Evolutionary conservation across 345 rosid species (phyloP), one percentile per base, ranked within the genome.

Genomic region (Bruguiera gymnorhiza): DNA sequence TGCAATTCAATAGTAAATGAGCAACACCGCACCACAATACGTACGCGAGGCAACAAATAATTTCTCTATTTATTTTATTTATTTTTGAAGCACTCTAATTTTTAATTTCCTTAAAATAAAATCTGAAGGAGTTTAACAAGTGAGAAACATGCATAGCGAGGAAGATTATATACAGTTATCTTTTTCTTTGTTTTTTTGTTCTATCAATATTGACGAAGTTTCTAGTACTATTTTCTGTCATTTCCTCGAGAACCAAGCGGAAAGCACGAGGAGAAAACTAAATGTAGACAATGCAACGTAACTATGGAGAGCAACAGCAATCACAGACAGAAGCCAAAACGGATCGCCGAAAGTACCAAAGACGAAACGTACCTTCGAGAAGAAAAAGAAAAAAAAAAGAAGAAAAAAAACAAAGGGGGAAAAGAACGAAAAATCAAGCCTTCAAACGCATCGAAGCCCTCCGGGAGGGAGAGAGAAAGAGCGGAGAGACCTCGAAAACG

Each of bases 171-270:
- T 13, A 9, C 7, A 1, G 8, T 43, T 43, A 27, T 27, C 29
- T 43, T 43, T 13, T 43, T 43, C 13, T 13, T 13, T 11, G 10
- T 10, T 0, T 0, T 2, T 11, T 43, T 43, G 18, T 1, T 1
- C 5, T 13, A 43, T 13, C 19, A 43, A 43, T 13, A 15, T 43
- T 13, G 29, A 24, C 30, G 46, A 8, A 26, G 21, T 48, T 55
- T 46, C 30, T 16, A 43, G 6, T 52, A 26, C 37, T 0, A 29
- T 18, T 23, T 51, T 62, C 63, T 56, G 27, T 68, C 78, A 65
- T 68, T 80, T 75, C 74, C 74, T 60, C 58, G 61, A 67, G 55
- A 66, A 64, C 62, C 67, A 69, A 74, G 60, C 78, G 39, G 69
- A 69, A 18, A 67, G 13, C 50, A 5, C 7, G 56, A 57, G 46